Base-by-base conservation (phyloP, 768 basidiomycete genomes). In the Exsudoporus frostii region DNA sequence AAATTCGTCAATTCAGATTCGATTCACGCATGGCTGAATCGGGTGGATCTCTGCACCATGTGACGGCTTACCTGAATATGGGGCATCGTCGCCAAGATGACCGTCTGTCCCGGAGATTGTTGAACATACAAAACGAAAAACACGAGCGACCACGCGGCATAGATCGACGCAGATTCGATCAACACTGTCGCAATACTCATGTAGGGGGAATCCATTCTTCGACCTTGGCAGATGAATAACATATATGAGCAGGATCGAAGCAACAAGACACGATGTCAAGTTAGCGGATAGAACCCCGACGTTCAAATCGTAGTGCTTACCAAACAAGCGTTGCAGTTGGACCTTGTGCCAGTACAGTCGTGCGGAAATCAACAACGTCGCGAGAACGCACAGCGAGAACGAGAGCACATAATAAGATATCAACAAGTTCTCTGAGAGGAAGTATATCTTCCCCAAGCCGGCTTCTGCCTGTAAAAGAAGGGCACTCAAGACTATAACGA, bases 281-380 rank as follows among this genome's bases (percentile, higher is more conserved):
- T 53, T 13, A 54, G 50, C 37, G 5, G 30, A 34, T 11, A 2
- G 15, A 37, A 6, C 19, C 19, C 24, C 13, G 17, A 30, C 14
- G 9, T 5, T 33, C 10, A 13, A 24, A 42, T 11, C 20, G 10
- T 20, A n/a, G 11, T 30, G 5, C 65, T 66, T 53, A 68, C 66
- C 65, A 50, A 66, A 67, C 5, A 60, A 27, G 9, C 64, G 60
- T 46, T 63, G 51, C 32, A 68, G 27, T 13, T 58, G 60, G 30
- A 56, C 9, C 30, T 68, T 58, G 48, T 68, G 65, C 50, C 55
- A 57, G 47, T 66, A 68, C 17, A 66, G 51, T 17, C 66, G 63
- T 4, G 33, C 45, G 3, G 66, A 58, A 3, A 66, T 65, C 29
- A 66, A 43, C 25, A 58, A 33, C 5, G 65, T 66, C 13, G 56